Conservation (phyloP, 176 grass and related monocot species). For the Musa troglodytarum region DNA sequence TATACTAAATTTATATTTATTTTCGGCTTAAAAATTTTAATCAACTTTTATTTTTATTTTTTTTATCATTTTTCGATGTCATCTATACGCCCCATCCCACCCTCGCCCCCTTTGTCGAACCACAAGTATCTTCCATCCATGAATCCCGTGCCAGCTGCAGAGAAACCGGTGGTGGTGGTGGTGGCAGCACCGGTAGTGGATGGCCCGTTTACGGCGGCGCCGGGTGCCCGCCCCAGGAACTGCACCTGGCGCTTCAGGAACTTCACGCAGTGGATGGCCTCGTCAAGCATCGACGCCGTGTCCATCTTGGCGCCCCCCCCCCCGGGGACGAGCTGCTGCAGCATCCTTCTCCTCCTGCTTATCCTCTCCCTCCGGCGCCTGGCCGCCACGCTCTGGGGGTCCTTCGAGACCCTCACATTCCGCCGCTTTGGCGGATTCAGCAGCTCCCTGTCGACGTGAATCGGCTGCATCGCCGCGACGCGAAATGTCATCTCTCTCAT, state of each 20-base stretch:
- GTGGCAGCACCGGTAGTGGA: neutral
- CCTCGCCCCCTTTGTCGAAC: neutral
- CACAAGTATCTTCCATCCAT: neutral
- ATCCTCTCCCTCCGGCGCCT: slow-evolving; percentile 84
- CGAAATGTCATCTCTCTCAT: slow-evolving; percentile 97
- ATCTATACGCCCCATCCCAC: neutral
- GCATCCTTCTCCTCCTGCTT: slow-evolving; percentile 84
- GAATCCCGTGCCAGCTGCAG: neutral
- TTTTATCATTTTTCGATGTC: too few relatives aligned
- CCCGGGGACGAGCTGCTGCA: slow-evolving; percentile 80
- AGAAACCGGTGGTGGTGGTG: neutral
- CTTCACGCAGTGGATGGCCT: slow-evolving; percentile 96
- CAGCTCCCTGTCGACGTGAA: slow-evolving; percentile 63
- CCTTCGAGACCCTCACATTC: slow-evolving; percentile 81
- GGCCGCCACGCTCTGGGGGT: slow-evolving; percentile 91
- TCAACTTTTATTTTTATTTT: too few relatives aligned
- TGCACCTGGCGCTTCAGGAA: slow-evolving; percentile 93
- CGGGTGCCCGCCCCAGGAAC: slow-evolving; percentile 54
- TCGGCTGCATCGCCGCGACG: slow-evolving; percentile 82
- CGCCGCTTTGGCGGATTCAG: slow-evolving; percentile 76
- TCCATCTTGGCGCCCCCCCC: slow-evolving; percentile 99
- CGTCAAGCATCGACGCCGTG: slow-evolving; percentile 90
- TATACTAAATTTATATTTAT: too few relatives aligned
- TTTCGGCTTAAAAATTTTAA: too few relatives aligned
- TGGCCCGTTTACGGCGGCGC: neutral